A percentile compares a stretch with the other conserved stretches of the same genome.
These are phyloP conservation scores for Phytophthora foliorum DNA, from an alignment of 352 stramenopile genomes.

Conservation along the genomic window DNA sequence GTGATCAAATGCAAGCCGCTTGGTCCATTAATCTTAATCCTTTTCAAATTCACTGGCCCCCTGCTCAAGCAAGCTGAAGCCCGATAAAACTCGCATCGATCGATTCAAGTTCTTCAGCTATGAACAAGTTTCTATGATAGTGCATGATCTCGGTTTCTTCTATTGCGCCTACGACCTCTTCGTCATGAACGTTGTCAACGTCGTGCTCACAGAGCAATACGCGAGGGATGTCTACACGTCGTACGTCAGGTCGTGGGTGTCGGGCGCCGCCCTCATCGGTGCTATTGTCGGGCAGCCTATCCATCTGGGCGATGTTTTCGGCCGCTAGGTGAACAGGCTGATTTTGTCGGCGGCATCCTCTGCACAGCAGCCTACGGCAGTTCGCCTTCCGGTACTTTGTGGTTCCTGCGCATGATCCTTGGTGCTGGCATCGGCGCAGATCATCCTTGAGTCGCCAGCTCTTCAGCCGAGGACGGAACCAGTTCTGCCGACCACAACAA, in stretches of 20 bases:
- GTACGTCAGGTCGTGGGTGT: constrained; percentile 59
- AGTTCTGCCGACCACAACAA: constrained; percentile 37
- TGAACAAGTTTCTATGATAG: constrained; percentile 39
- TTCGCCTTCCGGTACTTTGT: constrained; percentile 33
- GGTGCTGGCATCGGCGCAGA: constrained; percentile 48
- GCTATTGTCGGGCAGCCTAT: constrained; percentile 59
- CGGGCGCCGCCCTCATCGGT: constrained; percentile 54
- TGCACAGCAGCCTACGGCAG: constrained; percentile 41
- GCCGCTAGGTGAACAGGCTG: constrained; percentile 63
- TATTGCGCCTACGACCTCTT: constrained; percentile 72
- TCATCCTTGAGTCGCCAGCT: constrained; percentile 47
- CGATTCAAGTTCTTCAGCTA: background rate
- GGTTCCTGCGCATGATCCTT: constrained; percentile 52
- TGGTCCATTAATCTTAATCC: too few relatives aligned
- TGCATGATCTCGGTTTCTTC: constrained; percentile 63
- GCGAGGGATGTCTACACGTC: constrained; percentile 61
- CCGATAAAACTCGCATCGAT: too few relatives aligned
- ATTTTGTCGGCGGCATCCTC: constrained; percentile 59
- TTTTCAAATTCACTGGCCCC: too few relatives aligned
- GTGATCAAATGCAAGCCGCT: background rate
- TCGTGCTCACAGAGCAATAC: constrained; percentile 70
- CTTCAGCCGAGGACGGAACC: constrained; percentile 48
- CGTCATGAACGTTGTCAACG: constrained; percentile 74
- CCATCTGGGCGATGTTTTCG: constrained; percentile 60
- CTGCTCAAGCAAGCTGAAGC: too few relatives aligned